Evolutionary conservation across 805 yeast species (phyloP).

Genomic region (Nakazawaea molendinolei): DNA sequence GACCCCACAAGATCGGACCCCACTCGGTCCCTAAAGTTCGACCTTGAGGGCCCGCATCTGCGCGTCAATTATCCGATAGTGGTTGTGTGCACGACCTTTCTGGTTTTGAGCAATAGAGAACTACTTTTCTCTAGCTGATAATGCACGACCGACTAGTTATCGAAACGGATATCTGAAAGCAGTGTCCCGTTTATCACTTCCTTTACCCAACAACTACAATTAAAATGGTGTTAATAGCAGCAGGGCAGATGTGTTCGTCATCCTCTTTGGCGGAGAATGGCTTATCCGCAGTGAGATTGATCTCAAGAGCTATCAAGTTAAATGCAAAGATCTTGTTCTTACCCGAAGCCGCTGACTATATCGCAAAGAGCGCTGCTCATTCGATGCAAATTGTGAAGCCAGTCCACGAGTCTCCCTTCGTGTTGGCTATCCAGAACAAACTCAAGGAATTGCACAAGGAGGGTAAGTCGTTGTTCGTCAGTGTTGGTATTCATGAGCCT

Average conservation of each 20-base stretch:
- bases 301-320: slow-evolving; percentile 52
- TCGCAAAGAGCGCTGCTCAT: slow-evolving; percentile 63
- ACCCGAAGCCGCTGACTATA: slow-evolving; percentile 92
- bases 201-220: background rate
- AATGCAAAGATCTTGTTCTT: slow-evolving; percentile 69
- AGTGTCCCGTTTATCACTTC: too few relatives aligned
- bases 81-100: too few relatives aligned
- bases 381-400: slow-evolving; percentile 52
- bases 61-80: too few relatives aligned
- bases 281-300: slow-evolving; percentile 46
- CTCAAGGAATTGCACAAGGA: slow-evolving; percentile 31
- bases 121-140: too few relatives aligned
- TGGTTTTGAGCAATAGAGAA: too few relatives aligned
- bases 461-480: slow-evolving; percentile 49
- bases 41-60: too few relatives aligned
- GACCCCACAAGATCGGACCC: too few relatives aligned
- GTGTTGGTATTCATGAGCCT: slow-evolving; percentile 89
- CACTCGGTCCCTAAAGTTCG: too few relatives aligned
- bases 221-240: slow-evolving; percentile 63
- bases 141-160: too few relatives aligned
- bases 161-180: too few relatives aligned
- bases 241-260: slow-evolving; percentile 82
- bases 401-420: slow-evolving; percentile 34
- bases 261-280: slow-evolving; percentile 56
- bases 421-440: slow-evolving; percentile 37